These are phyloP conservation scores for Geotrichum candidum DNA, from an alignment of 1,139 yeast species.

Conservation along the genomic window DNA sequence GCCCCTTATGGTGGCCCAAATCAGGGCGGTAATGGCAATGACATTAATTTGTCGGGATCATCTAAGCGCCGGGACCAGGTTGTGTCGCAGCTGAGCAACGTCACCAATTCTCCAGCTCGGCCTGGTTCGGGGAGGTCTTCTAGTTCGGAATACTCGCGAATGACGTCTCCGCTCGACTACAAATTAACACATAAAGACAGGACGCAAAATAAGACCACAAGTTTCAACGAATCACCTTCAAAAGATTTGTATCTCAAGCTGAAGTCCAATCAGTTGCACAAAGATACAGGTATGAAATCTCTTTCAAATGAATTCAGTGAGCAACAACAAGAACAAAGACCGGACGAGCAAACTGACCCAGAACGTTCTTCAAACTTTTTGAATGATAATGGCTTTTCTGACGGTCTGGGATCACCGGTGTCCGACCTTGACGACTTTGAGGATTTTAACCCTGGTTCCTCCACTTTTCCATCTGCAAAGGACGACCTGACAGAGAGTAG, in stretches of 20 bases:
- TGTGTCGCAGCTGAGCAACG: background rate
- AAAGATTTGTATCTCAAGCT: background rate
- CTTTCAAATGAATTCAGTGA: background rate
- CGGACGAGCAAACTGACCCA: background rate
- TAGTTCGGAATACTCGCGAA: background rate
- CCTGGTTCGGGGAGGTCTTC: background rate
- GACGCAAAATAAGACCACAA: background rate
- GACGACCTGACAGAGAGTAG: background rate
- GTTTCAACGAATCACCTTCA: background rate
- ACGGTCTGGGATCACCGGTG: background rate
- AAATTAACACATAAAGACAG: background rate
- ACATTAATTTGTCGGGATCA: background rate
- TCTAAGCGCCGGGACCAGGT: background rate
- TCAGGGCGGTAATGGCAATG: background rate
- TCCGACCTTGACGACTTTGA: background rate
- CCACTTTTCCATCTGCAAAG: background rate
- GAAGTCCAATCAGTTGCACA: background rate
- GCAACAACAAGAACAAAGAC: background rate
- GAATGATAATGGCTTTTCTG: background rate
- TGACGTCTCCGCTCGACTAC: slow-evolving; percentile 1
- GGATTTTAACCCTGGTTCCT: background rate
- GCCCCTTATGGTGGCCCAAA: background rate
- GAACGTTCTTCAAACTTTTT: background rate
- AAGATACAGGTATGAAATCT: background rate
- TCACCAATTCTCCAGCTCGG: background rate